Base-by-base conservation (phyloP, 73 alveolate genomes). In the Paramecium sonneborni region DNA sequence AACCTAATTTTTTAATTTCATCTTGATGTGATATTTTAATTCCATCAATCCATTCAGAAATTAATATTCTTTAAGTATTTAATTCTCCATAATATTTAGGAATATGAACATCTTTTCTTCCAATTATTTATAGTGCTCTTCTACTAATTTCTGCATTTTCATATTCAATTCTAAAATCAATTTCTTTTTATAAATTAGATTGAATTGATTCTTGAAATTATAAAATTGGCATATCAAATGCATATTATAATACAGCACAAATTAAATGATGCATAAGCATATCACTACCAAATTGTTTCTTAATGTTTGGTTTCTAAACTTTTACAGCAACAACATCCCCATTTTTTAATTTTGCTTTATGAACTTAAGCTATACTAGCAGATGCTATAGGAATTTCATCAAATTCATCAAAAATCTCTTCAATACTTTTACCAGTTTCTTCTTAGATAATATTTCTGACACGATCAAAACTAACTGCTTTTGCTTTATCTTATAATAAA, bases 301-400 rank as follows among this genome's bases (percentile, higher is more conserved):
- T 85, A 79, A 95, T 85, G 20, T 92, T 86, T 2, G 98, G 98
- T 46, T 86, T 93, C 62, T 95, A 85, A 3, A 95, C 48, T 92
- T 95, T 95, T 10, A 95, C 97, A 39, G 97, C 98, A 38, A 95
- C 98, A 39, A 57, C 89, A 52, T 95, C 95, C 2, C 95, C 95
- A 34, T 90, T 95, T 37, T 92, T 94, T 68, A 95, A 76, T 26
- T 35, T 85, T 26, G 97, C 98, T 92, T 92, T 92, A 85, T 95
- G 98, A 44, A 95, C 98, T 74, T 95, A 85, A 10, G 98, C 97
- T 88, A 95, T 56, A 67, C 97, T 92, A 7, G 98, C 97, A 23
- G 96, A 94, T 12, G 97, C 98, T n/a, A 95, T 72, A 11, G 98
- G 94, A 20, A 35, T 85, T 24, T 85, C 28, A 23, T 95, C 97